Evolutionary conservation across 1,284 basidiomycete genomes (phyloP).

Genomic region (Leccinum laetum): DNA sequence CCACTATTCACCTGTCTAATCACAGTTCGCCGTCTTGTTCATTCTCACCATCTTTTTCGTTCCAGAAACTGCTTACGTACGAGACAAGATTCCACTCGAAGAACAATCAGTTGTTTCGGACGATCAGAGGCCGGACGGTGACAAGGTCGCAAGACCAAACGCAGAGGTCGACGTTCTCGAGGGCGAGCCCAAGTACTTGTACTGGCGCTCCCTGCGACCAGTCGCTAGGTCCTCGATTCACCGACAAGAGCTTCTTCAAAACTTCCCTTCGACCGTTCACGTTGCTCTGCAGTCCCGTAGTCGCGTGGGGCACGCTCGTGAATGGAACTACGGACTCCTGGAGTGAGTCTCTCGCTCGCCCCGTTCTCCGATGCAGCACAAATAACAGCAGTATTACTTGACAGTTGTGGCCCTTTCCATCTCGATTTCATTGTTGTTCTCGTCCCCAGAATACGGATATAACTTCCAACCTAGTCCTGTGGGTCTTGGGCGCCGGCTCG

Average conservation of each 20-base stretch:
- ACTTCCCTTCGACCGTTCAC: not conserved
- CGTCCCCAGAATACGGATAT: not conserved
- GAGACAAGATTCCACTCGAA: not conserved
- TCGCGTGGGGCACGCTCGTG: not conserved
- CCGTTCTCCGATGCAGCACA: not conserved
- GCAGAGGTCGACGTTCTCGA: not conserved
- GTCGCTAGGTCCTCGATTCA: not conserved
- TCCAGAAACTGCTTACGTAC: not conserved
- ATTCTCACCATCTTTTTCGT: not conserved
- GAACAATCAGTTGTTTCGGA: not conserved
- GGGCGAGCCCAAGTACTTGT: not conserved
- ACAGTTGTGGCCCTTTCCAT: not conserved
- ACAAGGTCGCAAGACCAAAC: not conserved
- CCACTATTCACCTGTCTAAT: not conserved
- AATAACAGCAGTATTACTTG: not conserved
- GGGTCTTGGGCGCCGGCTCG: not conserved
- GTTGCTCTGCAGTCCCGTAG: not conserved
- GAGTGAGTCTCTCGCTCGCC: not conserved
- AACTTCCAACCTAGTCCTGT: not conserved
- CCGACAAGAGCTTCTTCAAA: not conserved
- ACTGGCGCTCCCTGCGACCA: not conserved
- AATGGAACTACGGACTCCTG: not conserved
- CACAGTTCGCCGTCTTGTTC: not conserved
- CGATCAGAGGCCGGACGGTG: not conserved
- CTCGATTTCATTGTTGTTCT: not conserved